Conservation (phyloP, 306 rosid genomes). For the Vigna unguiculata region DNA sequence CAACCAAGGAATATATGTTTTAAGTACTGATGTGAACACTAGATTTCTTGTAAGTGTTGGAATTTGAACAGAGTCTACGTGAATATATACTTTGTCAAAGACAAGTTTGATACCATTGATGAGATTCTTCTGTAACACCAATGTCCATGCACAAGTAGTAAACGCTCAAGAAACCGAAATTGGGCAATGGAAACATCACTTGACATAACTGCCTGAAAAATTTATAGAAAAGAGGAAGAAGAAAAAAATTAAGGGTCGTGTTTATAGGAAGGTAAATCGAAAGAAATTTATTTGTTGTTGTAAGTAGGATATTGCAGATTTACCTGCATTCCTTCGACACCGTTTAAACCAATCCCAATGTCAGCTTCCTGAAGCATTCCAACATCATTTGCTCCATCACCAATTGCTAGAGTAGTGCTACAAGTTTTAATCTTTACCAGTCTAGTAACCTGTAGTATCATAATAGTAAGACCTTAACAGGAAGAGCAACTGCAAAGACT, state of each 20-base stretch:
- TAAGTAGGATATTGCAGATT: slow-evolving; percentile 21
- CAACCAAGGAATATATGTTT: slow-evolving; percentile 15
- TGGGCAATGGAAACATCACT: slow-evolving; percentile 94
- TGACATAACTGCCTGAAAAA: slow-evolving; percentile 92
- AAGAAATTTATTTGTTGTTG: neutral
- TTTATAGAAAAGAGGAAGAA: slow-evolving; percentile 28
- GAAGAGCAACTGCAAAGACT: neutral
- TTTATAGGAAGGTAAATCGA: neutral
- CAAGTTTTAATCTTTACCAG: slow-evolving; percentile 81
- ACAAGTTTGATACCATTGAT: slow-evolving; percentile 65
- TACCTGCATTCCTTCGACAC: slow-evolving; percentile 99
- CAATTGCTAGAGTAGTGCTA: slow-evolving; percentile 82
- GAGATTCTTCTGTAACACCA: slow-evolving; percentile 99
- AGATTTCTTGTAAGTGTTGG: slow-evolving; percentile 3
- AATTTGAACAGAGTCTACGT: slow-evolving; percentile 27
- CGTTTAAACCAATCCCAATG: slow-evolving; percentile 90
- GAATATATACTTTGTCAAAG: neutral
- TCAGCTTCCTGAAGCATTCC: slow-evolving; percentile 99
- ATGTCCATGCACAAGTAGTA: slow-evolving; percentile 96
- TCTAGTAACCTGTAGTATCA: slow-evolving; percentile 70
- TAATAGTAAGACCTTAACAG: slow-evolving; percentile 24
- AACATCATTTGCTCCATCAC: slow-evolving; percentile 98
- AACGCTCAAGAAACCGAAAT: slow-evolving; percentile 84
- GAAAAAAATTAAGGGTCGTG: neutral
- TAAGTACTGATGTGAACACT: neutral